These are phyloP conservation scores for Coemansia sp. DNA, from an alignment of 192 early-diverging fungal species.

Conservation along the genomic window DNA sequence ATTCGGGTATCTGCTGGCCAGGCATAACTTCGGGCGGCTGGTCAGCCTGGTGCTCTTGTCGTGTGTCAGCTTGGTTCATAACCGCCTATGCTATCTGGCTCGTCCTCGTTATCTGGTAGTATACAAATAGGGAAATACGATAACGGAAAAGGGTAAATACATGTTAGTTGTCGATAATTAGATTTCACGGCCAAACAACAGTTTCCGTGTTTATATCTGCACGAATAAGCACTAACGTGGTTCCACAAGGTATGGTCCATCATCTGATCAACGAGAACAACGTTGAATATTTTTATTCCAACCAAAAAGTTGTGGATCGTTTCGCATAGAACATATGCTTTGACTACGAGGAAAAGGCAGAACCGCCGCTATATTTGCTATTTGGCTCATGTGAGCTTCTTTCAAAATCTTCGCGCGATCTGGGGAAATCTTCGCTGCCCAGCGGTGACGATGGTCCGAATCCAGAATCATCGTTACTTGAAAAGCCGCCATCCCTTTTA, in stretches of 20 bases:
- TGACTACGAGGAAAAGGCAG: slow-evolving; percentile 7
- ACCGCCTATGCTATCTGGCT: background rate
- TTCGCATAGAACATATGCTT: too few species aligned
- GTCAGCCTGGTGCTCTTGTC: background rate
- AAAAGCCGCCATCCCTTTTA: slow-evolving; percentile 4
- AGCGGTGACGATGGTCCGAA: slow-evolving; percentile 3
- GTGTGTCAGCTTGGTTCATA: background rate
- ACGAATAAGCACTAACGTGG: background rate
- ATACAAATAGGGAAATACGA: background rate
- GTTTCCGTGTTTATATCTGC: background rate
- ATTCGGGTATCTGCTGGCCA: slow-evolving; percentile 6
- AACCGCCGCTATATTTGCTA: slow-evolving; percentile 15
- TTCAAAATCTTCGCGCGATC: slow-evolving; percentile 44
- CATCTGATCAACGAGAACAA: background rate
- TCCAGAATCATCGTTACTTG: background rate
- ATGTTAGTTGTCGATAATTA: background rate
- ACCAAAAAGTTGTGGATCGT: too few species aligned
- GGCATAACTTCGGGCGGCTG: slow-evolving; percentile 8
- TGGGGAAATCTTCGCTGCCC: slow-evolving; percentile 29
- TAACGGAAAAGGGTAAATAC: background rate
- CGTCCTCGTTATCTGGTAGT: background rate
- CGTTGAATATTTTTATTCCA: too few species aligned
- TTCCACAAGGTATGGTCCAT: background rate
- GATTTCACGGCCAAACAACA: background rate
- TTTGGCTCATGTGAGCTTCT: background rate